Evolutionary conservation across 495 filamentous ascomycete species (phyloP).

Genomic region (Chaetomidium leptoderma): DNA sequence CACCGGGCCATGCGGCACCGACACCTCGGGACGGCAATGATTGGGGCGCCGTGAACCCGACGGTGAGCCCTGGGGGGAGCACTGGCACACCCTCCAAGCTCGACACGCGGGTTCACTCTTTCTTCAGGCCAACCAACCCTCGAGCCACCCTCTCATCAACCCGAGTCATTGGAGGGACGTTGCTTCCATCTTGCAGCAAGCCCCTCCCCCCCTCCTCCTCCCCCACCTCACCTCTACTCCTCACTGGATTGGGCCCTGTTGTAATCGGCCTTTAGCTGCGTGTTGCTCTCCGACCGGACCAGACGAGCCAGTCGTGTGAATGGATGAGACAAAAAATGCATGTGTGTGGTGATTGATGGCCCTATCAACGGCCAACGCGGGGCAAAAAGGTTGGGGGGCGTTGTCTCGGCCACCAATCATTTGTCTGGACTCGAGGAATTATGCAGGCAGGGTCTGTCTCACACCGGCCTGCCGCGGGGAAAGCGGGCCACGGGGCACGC

Average conservation of each 20-base stretch:
- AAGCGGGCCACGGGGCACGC: background rate
- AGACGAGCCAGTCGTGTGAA: background rate
- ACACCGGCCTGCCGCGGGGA: background rate
- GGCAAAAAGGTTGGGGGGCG: background rate
- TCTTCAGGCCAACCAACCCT: background rate
- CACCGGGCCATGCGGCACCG: constrained; percentile 3
- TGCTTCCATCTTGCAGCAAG: background rate
- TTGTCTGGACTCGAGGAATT: background rate
- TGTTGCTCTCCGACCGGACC: background rate
- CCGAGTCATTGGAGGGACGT: constrained; percentile 3
- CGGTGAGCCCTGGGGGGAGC: constrained; percentile 2
- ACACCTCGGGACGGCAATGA: background rate
- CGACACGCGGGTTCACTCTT: background rate
- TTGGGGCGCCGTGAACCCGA: constrained; percentile 4
- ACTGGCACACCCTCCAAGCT: background rate
- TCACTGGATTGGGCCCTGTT: background rate
- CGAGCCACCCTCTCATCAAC: background rate
- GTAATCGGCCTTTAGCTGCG: background rate
- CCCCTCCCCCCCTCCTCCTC: background rate
- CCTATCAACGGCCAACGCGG: constrained; percentile 8
- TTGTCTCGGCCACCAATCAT: constrained; percentile 1
- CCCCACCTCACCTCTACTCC: background rate
- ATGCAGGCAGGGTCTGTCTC: constrained; percentile 8
- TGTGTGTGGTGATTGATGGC: background rate
- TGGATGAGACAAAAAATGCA: background rate